phyloP scores from a whole-genome alignment of 768 basidiomycete species.

The Pholiota molesta region DNA sequence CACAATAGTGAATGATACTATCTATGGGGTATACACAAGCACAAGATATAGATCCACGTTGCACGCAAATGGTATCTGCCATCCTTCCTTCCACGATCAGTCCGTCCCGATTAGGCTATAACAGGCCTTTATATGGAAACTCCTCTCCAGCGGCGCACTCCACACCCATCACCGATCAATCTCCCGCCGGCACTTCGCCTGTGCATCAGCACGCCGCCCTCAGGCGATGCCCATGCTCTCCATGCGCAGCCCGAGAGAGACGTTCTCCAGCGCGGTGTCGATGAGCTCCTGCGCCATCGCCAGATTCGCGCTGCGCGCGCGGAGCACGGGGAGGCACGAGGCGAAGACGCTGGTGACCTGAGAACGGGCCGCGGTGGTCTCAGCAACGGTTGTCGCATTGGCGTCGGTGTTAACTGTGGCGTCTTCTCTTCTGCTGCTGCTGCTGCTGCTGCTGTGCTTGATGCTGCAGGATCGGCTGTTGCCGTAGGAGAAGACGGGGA shows the following conservation, averaged over 20 bases:
- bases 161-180: background rate
- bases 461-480: background rate
- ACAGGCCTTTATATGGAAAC: background rate
- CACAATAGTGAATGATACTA: too few species aligned
- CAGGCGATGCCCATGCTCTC: conserved; percentile 42
- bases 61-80: too few species aligned
- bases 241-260: conserved; percentile 47
- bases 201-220: background rate
- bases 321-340: conserved; percentile 50
- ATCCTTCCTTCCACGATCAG: background rate
- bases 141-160: background rate
- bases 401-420: background rate
- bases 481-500: conserved; percentile 3
- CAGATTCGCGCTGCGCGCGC: conserved; percentile 49
- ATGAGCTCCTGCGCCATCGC: conserved; percentile 51
- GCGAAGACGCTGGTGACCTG: conserved; percentile 46
- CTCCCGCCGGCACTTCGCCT: too few species aligned
- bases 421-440: background rate
- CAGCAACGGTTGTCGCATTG: conserved; percentile 6
- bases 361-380: conserved; percentile 33
- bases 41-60: too few species aligned
- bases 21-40: too few species aligned
- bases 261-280: conserved; percentile 52
- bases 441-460: background rate
- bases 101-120: background rate